Conservation (phyloP, 1,284 basidiomycete species). For the Ceratobasidium theobromae region DNA sequence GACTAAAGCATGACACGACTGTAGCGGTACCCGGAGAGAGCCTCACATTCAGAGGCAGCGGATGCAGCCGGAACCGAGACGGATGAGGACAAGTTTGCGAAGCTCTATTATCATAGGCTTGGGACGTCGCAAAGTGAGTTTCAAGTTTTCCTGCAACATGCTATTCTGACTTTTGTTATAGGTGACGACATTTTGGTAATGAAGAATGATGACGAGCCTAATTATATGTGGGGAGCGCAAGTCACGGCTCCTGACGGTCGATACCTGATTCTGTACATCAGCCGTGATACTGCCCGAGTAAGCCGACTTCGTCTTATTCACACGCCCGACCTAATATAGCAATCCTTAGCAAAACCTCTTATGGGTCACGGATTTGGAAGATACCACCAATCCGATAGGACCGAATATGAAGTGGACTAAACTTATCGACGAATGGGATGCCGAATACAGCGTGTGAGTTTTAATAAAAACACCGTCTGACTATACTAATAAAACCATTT, state of each 20-base stretch:
- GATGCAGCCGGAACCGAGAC: slow-evolving; percentile 62
- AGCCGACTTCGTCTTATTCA: slow-evolving; percentile 34
- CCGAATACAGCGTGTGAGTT: background rate
- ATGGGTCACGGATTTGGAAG: slow-evolving; percentile 68
- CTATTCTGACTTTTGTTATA: slow-evolving; percentile 40
- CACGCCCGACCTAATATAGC: background rate
- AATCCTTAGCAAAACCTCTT: slow-evolving; percentile 63
- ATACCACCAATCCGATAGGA: slow-evolving; percentile 53
- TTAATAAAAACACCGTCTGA: background rate
- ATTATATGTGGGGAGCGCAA: slow-evolving; percentile 63
- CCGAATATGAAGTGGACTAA: slow-evolving; percentile 70
- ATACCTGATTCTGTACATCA: slow-evolving; percentile 60
- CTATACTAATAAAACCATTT: background rate
- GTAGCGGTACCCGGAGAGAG: slow-evolving; percentile 60
- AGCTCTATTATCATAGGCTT: slow-evolving; percentile 72
- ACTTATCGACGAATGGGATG: slow-evolving; percentile 56
- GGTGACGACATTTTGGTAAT: slow-evolving; percentile 68
- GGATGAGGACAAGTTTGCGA: slow-evolving; percentile 64
- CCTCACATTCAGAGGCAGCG: slow-evolving; percentile 52
- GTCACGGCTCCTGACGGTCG: slow-evolving; percentile 63
- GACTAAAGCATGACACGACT: background rate
- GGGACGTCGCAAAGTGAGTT: slow-evolving; percentile 66
- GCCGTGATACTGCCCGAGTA: slow-evolving; percentile 67
- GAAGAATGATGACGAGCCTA: slow-evolving; percentile 62
- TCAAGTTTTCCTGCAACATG: background rate